Conservation (phyloP, 371 early-diverging fungal species). For the Paramicrosporidium saccamoebae region DNA sequence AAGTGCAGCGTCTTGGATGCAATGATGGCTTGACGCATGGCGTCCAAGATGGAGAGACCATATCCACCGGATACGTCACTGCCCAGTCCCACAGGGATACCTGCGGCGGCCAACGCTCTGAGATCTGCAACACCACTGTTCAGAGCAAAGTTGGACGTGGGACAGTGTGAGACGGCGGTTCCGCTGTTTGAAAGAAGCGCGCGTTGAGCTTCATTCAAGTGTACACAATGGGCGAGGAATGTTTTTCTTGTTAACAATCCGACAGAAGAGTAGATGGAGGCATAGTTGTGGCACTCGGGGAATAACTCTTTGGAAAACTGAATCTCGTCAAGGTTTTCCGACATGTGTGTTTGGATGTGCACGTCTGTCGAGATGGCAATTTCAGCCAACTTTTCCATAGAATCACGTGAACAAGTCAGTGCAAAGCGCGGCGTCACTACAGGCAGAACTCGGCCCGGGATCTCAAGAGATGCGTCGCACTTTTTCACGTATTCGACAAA, state of each 20-base stretch:
- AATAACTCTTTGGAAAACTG: constrained; percentile 23
- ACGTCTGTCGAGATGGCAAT: constrained; percentile 24
- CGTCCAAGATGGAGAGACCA: constrained; percentile 40
- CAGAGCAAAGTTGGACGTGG: constrained; percentile 54
- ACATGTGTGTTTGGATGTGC: constrained; percentile 46
- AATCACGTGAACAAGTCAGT: constrained; percentile 25
- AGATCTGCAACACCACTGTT: constrained; percentile 47
- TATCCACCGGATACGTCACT: constrained; percentile 73
- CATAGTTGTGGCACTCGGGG: constrained; percentile 25
- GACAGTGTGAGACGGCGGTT: constrained; percentile 55
- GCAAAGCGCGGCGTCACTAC: constrained; percentile 69
- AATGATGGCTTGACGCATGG: constrained; percentile 33
- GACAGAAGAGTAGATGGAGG: constrained; percentile 28
- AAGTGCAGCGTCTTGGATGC: constrained; percentile 19
- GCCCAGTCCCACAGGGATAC: constrained; percentile 52
- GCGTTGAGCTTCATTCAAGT: constrained; percentile 33
- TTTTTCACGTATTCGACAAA: constrained; percentile 16
- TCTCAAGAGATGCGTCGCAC: constrained; percentile 1
- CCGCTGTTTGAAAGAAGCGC: constrained; percentile 13
- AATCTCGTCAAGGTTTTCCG: constrained; percentile 43
- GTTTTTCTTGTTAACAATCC: constrained; percentile 22
- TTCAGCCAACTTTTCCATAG: constrained; percentile 23
- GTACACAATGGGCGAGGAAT: constrained; percentile 73
- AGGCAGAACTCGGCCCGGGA: constrained; percentile 16
- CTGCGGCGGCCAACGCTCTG: constrained; percentile 20